phyloP scores from a whole-genome alignment of 2,329 filamentous ascomycete species.

The Chaetomiaceae sp. region DNA sequence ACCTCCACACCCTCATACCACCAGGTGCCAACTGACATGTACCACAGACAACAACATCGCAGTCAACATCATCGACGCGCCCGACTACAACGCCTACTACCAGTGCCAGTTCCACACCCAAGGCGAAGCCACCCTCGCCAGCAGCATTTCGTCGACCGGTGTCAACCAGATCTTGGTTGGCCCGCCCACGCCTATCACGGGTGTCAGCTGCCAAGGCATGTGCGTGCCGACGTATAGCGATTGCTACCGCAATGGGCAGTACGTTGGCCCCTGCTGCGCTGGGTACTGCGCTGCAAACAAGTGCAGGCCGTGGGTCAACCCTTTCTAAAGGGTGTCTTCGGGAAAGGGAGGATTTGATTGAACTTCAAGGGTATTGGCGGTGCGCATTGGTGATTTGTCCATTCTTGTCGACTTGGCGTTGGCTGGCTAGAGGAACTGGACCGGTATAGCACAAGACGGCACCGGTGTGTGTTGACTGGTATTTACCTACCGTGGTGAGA shows the following conservation, averaged over 20 bases:
- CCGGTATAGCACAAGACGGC: too few relatives aligned
- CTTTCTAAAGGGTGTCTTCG: neutral
- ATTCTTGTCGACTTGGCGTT: too few relatives aligned
- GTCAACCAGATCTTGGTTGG: conserved; percentile 41
- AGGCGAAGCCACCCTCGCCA: conserved; percentile 31
- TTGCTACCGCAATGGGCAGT: conserved; percentile 37
- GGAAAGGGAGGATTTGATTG: neutral
- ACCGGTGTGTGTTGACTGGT: too few relatives aligned
- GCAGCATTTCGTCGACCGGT: conserved; percentile 30
- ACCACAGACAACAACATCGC: conserved; percentile 37
- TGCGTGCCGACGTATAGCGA: conserved; percentile 40
- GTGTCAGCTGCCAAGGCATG: conserved; percentile 40
- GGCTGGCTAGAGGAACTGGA: too few relatives aligned
- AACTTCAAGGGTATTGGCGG: too few relatives aligned
- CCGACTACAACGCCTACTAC: conserved; percentile 40
- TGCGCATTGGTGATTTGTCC: too few relatives aligned
- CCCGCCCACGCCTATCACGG: conserved; percentile 41
- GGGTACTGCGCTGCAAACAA: conserved; percentile 41
- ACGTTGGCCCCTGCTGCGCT: conserved; percentile 39
- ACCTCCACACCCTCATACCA: neutral
- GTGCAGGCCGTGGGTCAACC: conserved; percentile 38
- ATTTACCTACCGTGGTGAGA: too few relatives aligned
- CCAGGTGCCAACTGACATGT: neutral
- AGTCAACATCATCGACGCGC: conserved; percentile 29
- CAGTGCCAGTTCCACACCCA: conserved; percentile 43